These are phyloP conservation scores for Cercospora sesami DNA, from an alignment of 2,329 filamentous ascomycete species.

Conservation along the genomic window DNA sequence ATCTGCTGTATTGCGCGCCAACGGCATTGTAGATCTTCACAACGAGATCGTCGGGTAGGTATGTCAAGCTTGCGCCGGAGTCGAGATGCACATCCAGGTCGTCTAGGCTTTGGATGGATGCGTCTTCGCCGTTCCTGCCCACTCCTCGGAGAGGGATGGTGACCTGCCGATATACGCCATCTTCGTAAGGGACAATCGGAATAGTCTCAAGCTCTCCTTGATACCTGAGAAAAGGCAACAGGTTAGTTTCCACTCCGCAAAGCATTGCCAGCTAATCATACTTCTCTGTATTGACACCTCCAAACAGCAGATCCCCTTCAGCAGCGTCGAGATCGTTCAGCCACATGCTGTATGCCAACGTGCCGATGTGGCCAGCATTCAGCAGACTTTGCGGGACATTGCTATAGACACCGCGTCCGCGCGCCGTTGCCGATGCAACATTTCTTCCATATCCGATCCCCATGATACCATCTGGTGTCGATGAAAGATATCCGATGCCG, in stretches of 20 bases:
- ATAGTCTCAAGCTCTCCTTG: slow-evolving; percentile 62
- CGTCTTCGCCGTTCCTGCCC: slow-evolving; percentile 45
- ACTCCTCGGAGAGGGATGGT: slow-evolving; percentile 53
- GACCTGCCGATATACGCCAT: slow-evolving; percentile 52
- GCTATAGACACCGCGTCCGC: slow-evolving; percentile 53
- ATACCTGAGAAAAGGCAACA: slow-evolving; percentile 44
- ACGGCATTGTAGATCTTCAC: slow-evolving; percentile 43
- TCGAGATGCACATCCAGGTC: slow-evolving; percentile 55
- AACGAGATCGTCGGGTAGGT: slow-evolving; percentile 64
- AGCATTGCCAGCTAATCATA: not conserved
- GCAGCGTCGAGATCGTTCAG: slow-evolving; percentile 59
- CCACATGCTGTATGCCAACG: slow-evolving; percentile 68
- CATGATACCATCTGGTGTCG: slow-evolving; percentile 67
- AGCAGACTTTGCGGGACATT: slow-evolving; percentile 68
- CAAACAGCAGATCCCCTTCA: slow-evolving; percentile 72
- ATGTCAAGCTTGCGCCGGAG: slow-evolving; percentile 70
- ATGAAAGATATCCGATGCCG: slow-evolving; percentile 66
- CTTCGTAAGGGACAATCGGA: slow-evolving; percentile 53
- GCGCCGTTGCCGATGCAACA: slow-evolving; percentile 60
- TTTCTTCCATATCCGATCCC: slow-evolving; percentile 80
- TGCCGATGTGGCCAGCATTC: slow-evolving; percentile 61
- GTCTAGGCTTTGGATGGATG: slow-evolving; percentile 43
- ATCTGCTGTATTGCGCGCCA: slow-evolving; percentile 44
- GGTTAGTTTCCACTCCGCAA: not conserved
- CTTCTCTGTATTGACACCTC: slow-evolving; percentile 75